Percentiles rank a stretch among this genome's conserved stretches.
phyloP scores from a whole-genome alignment of 768 basidiomycete species.

The Cystoderma amianthinum region DNA sequence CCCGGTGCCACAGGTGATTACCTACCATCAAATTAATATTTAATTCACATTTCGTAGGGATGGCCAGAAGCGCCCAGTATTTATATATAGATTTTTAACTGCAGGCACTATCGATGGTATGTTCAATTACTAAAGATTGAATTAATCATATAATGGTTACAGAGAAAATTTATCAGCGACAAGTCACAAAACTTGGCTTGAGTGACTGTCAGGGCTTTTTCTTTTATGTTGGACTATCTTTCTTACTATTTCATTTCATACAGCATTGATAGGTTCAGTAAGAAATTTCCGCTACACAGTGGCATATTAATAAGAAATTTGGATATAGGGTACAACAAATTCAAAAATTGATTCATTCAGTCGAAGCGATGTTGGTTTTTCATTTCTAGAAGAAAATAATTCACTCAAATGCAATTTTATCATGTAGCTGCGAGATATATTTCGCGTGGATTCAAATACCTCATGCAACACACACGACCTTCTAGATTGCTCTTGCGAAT shows the following conservation, averaged over 20 bases:
- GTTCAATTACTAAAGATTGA: conserved; percentile 3
- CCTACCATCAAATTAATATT: conserved; percentile 4
- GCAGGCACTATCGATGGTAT: conserved; percentile 86
- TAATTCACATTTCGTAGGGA: conserved; percentile 44
- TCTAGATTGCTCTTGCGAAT: conserved; percentile 67
- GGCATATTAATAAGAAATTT: conserved; percentile 1
- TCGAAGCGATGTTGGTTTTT: conserved; percentile 64
- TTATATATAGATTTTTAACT: conserved; percentile 83
- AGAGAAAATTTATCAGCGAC: conserved; percentile 93
- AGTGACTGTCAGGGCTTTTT: conserved; percentile 63
- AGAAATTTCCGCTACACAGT: conserved; percentile 6
- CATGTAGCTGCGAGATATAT: conserved; percentile 84
- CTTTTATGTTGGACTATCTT: conserved; percentile 1
- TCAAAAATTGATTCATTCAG: conserved; percentile 85
- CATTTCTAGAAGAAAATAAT: not conserved
- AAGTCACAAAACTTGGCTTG: conserved; percentile 89
- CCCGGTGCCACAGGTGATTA: conserved; percentile 81
- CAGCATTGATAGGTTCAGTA: conserved; percentile 72
- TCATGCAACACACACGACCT: conserved; percentile 91
- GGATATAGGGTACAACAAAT: conserved; percentile 21
- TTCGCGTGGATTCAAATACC: conserved; percentile 75
- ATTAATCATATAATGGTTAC: conserved; percentile 1
- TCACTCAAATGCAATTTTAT: conserved; percentile 4
- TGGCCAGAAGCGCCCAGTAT: conserved; percentile 88
- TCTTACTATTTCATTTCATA: conserved; percentile 3